Evolutionary conservation across 805 yeast genomes (phyloP).

Genomic region (Ogataea ganodermae): DNA sequence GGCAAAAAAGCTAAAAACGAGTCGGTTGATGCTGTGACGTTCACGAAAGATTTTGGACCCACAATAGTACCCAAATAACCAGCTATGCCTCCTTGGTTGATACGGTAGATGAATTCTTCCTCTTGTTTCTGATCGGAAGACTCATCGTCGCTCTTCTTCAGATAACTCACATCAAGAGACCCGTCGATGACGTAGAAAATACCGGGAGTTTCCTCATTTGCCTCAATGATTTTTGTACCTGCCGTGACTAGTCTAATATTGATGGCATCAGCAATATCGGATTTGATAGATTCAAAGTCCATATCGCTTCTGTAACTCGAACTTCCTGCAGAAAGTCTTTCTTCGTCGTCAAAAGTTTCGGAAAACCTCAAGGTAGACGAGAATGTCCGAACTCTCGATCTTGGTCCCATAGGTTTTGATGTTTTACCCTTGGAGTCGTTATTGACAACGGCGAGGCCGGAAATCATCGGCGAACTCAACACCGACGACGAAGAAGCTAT

Average conservation of each 20-base stretch:
- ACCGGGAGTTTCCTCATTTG: conserved; percentile 70
- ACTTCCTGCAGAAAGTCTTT: conserved; percentile 15
- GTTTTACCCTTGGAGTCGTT: conserved; percentile 1
- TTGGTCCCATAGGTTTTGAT: neutral
- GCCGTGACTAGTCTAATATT: conserved; percentile 55
- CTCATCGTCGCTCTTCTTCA: conserved; percentile 33
- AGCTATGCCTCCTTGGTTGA: conserved; percentile 77
- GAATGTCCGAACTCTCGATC: conserved; percentile 21
- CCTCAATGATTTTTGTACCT: conserved; percentile 60
- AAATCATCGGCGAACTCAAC: conserved; percentile 23
- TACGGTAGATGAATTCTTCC: conserved; percentile 53
- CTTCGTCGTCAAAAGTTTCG: conserved; percentile 3
- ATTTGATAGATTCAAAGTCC: conserved; percentile 53
- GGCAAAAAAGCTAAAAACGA: conserved; percentile 74
- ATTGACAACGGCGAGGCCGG: conserved; percentile 21
- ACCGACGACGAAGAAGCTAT: conserved; percentile 21
- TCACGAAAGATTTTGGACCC: conserved; percentile 77
- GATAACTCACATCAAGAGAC: conserved; percentile 58
- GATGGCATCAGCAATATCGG: conserved; percentile 59
- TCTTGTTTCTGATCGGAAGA: conserved; percentile 12
- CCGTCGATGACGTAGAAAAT: conserved; percentile 83
- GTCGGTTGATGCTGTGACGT: conserved; percentile 61
- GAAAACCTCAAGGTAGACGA: conserved; percentile 19
- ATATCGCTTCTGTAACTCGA: conserved; percentile 25
- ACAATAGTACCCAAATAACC: conserved; percentile 83